Evolutionary conservation across 306 rosid genomes (phyloP).

Genomic region (Neltuma alba): DNA sequence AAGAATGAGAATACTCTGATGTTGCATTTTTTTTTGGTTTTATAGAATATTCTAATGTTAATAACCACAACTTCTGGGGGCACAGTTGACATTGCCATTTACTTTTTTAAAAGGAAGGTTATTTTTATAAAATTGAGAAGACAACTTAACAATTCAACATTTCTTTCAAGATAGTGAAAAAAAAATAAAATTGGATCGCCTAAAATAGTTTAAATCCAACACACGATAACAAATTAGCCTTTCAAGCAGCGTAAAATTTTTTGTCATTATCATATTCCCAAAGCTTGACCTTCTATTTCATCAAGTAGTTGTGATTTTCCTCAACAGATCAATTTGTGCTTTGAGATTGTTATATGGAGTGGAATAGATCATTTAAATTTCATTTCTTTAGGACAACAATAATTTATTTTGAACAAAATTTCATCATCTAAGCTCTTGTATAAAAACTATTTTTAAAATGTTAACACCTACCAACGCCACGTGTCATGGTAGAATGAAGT

Average conservation of each 20-base stretch:
- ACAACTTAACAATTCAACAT: too few relatives aligned
- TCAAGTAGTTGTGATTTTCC: background rate
- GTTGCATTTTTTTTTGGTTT: too few relatives aligned
- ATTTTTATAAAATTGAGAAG: too few relatives aligned
- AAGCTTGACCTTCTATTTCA: background rate
- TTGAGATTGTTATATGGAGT: background rate
- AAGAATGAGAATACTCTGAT: background rate
- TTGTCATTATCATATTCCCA: background rate
- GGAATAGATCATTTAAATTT: background rate
- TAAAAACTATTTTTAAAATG: background rate
- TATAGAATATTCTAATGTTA: too few relatives aligned
- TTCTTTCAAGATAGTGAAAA: too few relatives aligned
- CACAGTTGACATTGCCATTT: background rate
- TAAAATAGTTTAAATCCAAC: too few relatives aligned
- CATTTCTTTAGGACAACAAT: background rate
- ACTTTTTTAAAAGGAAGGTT: too few relatives aligned
- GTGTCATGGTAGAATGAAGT: too few relatives aligned
- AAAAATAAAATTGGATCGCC: too few relatives aligned
- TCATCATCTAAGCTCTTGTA: background rate
- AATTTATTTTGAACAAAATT: background rate
- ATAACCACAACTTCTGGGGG: background rate
- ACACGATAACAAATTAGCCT: background rate
- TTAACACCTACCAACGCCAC: too few relatives aligned
- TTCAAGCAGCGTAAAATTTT: background rate
- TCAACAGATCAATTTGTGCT: background rate